Evolutionary conservation across 202 grass and related monocot genomes (phyloP).

Genomic region (Brachypodium distachyon): DNA sequence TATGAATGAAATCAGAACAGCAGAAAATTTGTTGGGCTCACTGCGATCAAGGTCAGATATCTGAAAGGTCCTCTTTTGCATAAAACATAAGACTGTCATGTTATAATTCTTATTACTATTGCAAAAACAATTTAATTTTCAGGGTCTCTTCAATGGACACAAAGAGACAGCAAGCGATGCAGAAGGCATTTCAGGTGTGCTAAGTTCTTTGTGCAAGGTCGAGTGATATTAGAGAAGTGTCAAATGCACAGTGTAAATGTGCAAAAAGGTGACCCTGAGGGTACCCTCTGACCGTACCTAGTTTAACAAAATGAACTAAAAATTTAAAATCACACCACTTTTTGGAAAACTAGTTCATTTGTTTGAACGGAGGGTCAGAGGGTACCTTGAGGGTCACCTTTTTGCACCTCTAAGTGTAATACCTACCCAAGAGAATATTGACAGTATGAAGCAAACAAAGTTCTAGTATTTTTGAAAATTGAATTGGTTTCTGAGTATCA

Average conservation of each 20-base stretch:
- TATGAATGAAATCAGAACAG: slow-evolving; percentile 31
- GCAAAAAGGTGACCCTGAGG: too few species aligned
- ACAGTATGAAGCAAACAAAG: neutral
- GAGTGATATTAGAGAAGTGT: neutral
- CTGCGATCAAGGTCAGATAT: slow-evolving; percentile 47
- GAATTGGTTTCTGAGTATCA: neutral
- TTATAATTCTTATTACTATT: neutral
- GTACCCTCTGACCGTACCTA: too few species aligned
- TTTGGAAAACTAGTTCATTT: too few species aligned
- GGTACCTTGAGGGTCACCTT: too few species aligned
- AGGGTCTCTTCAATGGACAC: slow-evolving; percentile 41
- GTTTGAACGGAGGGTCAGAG: too few species aligned
- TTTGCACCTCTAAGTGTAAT: too few species aligned
- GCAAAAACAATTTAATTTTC: neutral
- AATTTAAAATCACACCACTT: too few species aligned
- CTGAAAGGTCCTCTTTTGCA: neutral
- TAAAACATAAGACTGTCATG: neutral
- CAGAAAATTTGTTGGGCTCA: slow-evolving; percentile 47
- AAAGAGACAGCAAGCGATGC: slow-evolving; percentile 45
- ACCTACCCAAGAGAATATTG: neutral
- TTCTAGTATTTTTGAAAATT: neutral
- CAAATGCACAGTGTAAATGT: neutral
- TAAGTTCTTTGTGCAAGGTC: neutral
- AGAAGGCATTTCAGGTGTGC: slow-evolving; percentile 41
- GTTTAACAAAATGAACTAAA: too few species aligned